phyloP scores from a whole-genome alignment of 192 early-diverging fungal genomes.

The Mortierella alpina region DNA sequence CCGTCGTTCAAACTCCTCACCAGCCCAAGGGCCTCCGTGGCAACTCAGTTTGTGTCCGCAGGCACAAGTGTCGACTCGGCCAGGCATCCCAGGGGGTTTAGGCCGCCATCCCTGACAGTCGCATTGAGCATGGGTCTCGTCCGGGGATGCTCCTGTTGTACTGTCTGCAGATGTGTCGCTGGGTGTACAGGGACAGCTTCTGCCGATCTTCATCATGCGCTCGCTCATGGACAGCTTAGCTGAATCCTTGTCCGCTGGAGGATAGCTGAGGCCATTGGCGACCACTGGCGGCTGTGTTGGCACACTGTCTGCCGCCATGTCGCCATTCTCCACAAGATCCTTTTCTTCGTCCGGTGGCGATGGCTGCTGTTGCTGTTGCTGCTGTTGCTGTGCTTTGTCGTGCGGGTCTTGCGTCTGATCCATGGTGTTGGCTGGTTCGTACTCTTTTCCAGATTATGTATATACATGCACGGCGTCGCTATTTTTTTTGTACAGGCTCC shows the following conservation, averaged over 20 bases:
- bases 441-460: no score
- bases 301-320: slow-evolving; percentile 9
- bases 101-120: slow-evolving; percentile 64
- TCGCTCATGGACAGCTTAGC: slow-evolving; percentile 49
- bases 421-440: slow-evolving; percentile 7
- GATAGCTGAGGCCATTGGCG: slow-evolving; percentile 42
- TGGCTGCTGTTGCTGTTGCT: slow-evolving; percentile 28
- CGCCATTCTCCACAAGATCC: neutral
- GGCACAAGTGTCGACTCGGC: slow-evolving; percentile 51
- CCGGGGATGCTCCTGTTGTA: neutral
- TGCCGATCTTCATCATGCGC: slow-evolving; percentile 60
- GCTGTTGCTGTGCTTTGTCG: slow-evolving; percentile 6
- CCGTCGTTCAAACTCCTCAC: slow-evolving; percentile 60
- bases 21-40: slow-evolving; percentile 58
- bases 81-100: slow-evolving; percentile 35
- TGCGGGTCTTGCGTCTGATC: slow-evolving; percentile 25
- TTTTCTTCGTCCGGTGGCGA: slow-evolving; percentile 38
- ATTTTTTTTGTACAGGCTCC: no score
- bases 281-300: slow-evolving; percentile 5
- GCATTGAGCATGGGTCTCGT: slow-evolving; percentile 23
- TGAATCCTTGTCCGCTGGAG: slow-evolving; percentile 48
- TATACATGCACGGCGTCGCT: no score
- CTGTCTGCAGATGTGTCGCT: neutral
- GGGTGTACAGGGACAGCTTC: slow-evolving; percentile 58
- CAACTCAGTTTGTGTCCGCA: slow-evolving; percentile 59